Evolutionary conservation across 306 rosid species (phyloP).

Genomic region (Ormosia semicastrata): DNA sequence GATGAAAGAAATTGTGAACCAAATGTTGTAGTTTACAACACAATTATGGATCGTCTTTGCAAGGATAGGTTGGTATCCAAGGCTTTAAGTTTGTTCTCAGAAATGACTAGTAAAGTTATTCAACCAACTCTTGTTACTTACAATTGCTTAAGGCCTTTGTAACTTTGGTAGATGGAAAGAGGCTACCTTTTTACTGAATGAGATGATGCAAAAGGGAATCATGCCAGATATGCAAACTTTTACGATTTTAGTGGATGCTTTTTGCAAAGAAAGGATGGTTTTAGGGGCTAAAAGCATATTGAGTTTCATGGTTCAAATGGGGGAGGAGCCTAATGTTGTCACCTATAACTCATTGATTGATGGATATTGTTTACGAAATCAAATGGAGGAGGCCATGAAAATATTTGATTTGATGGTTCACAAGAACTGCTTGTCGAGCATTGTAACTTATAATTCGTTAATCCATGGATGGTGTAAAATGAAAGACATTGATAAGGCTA

Average conservation of each 20-base stretch:
- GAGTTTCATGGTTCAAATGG: neutral
- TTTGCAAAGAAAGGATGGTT: constrained; percentile 6
- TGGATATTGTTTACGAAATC: neutral
- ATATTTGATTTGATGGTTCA: neutral
- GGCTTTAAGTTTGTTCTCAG: neutral
- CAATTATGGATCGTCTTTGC: neutral
- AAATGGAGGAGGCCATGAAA: neutral
- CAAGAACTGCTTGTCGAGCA: neutral
- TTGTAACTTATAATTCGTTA: neutral
- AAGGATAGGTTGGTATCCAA: neutral
- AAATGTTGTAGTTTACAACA: neutral
- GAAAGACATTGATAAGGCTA: neutral
- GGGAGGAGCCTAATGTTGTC: constrained; percentile 9
- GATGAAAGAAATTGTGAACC: neutral
- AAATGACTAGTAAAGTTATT: neutral
- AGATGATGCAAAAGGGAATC: neutral
- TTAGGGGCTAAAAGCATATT: constrained; percentile 1
- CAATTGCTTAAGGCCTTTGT: constrained; percentile 15
- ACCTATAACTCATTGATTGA: constrained; percentile 22
- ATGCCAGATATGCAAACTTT: neutral
- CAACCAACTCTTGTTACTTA: constrained; percentile 9
- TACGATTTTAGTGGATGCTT: neutral
- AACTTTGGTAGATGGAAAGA: constrained; percentile 10
- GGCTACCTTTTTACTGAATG: neutral
- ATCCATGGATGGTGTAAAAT: neutral